Evolutionary conservation across 2,329 filamentous ascomycete genomes (phyloP), one percentile per base, ranked within the genome.

Genomic region (Berkeleyomyces rouxiae): DNA sequence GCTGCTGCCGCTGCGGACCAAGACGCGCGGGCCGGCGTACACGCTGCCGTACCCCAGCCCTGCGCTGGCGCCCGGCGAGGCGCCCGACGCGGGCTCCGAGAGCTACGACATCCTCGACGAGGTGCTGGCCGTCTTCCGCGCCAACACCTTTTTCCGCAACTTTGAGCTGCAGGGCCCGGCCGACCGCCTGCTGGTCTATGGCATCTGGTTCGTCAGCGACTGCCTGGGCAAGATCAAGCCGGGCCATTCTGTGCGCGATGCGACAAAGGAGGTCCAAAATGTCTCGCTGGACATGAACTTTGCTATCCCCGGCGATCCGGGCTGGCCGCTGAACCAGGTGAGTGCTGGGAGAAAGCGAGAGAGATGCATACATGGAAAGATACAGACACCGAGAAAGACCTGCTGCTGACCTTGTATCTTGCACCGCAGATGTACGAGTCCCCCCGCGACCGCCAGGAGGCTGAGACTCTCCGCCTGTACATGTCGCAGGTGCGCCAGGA

Each of bases 61-160:
- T 62, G 74, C 79, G 51, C 79, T 90, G 62, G 75, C 81, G 43
- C 77, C 83, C 66, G 69, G 77, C 73, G 81, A 84, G 74, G 83
- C 78, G 69, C 86, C 78, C 69, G 90, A 96, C 73, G 86, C 90
- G 59, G 89, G 93, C 73, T 86, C 84, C 74, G 90, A 96, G 74
- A 91, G 87, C 70, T 97, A 97, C 79, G 93, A 99, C 77, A 88
- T 93, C 66, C 82, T 97, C 62, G 93, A 99, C 76, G 93, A 99
- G 78, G 85, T 95, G 60, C 82, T 99, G 62, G 82, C 86, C 10
- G 82, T 97, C 59, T 99, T 97, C 81, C 89, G 93, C 67, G 92
- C 93, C 70, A 97, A 99, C 79, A 96, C 92, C 65, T 92, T 99
- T 76, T 99, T 97, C 81, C 88, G 93, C 70, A 99, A 97, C 81